Percentiles rank a stretch among this genome's conserved stretches.
phyloP scores from a whole-genome alignment of 1,284 basidiomycete genomes.

The Chondrostereum purpureum region DNA sequence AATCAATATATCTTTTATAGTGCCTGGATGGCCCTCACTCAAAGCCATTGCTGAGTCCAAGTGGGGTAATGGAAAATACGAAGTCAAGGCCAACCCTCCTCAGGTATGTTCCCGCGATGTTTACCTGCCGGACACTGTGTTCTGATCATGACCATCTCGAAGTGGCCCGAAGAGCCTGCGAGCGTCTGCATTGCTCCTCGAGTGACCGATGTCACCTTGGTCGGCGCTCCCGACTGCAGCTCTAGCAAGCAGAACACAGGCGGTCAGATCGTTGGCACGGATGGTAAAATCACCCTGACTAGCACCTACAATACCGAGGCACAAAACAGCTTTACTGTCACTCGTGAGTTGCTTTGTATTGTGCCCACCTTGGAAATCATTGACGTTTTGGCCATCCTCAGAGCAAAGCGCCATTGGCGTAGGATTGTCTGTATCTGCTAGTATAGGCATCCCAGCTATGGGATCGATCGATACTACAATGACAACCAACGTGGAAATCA shows the following conservation, averaged over 20 bases:
- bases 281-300: not conserved
- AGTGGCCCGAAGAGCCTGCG: not conserved
- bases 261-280: not conserved
- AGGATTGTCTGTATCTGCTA: not conserved
- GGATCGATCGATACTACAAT: not conserved
- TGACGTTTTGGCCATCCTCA: not conserved
- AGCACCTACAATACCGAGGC: not conserved
- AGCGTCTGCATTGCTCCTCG: not conserved
- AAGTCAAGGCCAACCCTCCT: not conserved
- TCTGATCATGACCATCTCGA: too few relatives aligned
- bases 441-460: not conserved
- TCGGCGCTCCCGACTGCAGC: not conserved
- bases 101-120: not conserved
- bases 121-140: too few relatives aligned
- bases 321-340: not conserved
- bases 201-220: not conserved
- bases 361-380: too few relatives aligned
- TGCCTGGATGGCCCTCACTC: not conserved
- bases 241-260: not conserved
- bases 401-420: not conserved
- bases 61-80: not conserved
- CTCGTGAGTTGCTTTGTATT: not conserved
- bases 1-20: not conserved
- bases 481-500: not conserved
- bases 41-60: not conserved